Base-by-base conservation (phyloP, 2,329 filamentous ascomycete species). In the Cladosporium sp. region DNA sequence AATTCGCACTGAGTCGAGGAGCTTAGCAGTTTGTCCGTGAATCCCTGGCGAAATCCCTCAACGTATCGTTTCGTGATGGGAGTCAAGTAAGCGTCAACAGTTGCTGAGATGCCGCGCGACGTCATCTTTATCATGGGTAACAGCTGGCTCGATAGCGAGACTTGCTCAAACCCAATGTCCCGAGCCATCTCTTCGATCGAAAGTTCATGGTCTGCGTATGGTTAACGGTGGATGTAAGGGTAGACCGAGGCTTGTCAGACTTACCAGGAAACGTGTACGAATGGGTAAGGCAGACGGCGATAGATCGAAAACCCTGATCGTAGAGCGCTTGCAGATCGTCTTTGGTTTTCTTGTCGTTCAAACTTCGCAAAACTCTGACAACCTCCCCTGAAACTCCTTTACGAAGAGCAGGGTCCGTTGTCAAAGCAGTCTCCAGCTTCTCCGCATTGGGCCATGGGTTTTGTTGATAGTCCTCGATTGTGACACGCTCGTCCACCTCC, bases 1-100 rank as follows among this genome's bases (percentile, higher is more conserved):
- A 94, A 93, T 64, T 95, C 88, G 68, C 88, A 94, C 19, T 30
- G 16, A 9, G 20, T 27, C 6, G 20, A 25, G 11, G 12, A 12
- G n/a, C 12, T 41, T 35, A 36, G 29, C 7, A 50, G 29, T 9
- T 47, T 46, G 11, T 40, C 49, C 16, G 33, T 32, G 38, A 56
- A 56, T 41, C 48, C 42, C 3, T 48, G 38, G 7, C 36, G 46
- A 27, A 55, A 54, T 1, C 48, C 50, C n/a, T 38, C 45, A 20
- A 56, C 32, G 22, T 56, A 56, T 32, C 50, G 16, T 27, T 52
- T 40, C 7, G 45, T 56, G 18, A 50, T 32, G 13, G 54, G 54
- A 7, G 54, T 52, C 8, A 56, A 32, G 35, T 56, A 56, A 3
- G 54, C 54, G 40, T 56, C 54, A 11, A 49, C 52, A 19, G 41